phyloP scores from a whole-genome alignment of 371 early-diverging fungal genomes.

The Capillidium rhysosporum region DNA sequence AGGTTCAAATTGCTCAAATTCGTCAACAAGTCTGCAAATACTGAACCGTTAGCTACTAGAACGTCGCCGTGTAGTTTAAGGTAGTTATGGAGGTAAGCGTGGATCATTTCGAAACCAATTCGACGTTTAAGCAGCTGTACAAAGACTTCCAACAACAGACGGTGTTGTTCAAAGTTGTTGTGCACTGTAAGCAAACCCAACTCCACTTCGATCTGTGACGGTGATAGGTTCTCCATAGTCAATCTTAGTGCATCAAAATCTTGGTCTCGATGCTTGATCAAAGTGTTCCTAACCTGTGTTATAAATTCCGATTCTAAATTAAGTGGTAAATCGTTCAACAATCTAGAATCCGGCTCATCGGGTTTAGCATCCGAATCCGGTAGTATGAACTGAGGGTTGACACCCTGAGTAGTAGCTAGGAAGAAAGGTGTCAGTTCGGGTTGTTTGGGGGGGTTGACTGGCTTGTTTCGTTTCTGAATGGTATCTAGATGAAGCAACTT shows the following conservation, averaged over 20 bases:
- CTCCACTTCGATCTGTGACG: slow-evolving; percentile 70
- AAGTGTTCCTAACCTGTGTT: slow-evolving; percentile 5
- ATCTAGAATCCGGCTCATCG: slow-evolving; percentile 26
- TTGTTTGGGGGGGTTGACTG: slow-evolving; percentile 64
- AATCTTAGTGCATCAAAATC: slow-evolving; percentile 22
- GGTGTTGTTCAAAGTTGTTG: slow-evolving; percentile 25
- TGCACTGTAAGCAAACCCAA: slow-evolving; percentile 51
- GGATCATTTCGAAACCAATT: slow-evolving; percentile 68
- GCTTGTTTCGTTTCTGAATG: slow-evolving; percentile 87
- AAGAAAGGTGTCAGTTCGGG: slow-evolving; percentile 89
- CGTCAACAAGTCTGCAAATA: too few relatives aligned
- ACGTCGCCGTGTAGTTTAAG: slow-evolving; percentile 59
- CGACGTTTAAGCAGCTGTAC: slow-evolving; percentile 29
- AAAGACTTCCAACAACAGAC: slow-evolving; percentile 39
- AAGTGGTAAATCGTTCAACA: slow-evolving; percentile 26
- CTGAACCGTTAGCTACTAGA: slow-evolving; percentile 11
- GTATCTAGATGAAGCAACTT: slow-evolving; percentile 68
- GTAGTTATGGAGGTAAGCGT: slow-evolving; percentile 59
- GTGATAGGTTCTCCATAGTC: slow-evolving; percentile 47
- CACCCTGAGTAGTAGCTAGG: slow-evolving; percentile 55
- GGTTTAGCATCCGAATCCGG: slow-evolving; percentile 14
- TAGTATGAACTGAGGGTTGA: slow-evolving; percentile 39
- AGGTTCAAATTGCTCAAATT: too few relatives aligned
- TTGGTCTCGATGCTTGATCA: slow-evolving; percentile 12
- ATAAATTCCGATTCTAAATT: slow-evolving; percentile 16